phyloP scores from a whole-genome alignment of 2,329 filamentous ascomycete genomes.

The Ustulina deusta region DNA sequence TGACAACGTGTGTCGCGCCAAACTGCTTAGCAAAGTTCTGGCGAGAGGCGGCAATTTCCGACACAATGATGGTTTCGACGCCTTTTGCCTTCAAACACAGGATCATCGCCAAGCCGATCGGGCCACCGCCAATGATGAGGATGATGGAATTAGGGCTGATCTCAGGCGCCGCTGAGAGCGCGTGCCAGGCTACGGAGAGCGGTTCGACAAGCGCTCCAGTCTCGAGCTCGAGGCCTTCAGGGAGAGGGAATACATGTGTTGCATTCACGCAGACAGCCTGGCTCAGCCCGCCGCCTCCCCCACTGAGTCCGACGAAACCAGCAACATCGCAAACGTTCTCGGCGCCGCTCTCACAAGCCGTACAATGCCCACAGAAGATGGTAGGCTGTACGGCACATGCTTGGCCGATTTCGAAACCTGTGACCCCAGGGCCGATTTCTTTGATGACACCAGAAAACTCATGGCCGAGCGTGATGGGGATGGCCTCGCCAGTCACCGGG shows the following conservation, averaged over 20 bases:
- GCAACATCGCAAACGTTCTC: constrained; percentile 22
- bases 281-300: constrained; percentile 20
- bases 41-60: constrained; percentile 22
- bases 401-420: constrained; percentile 21
- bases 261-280: constrained; percentile 26
- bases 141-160: constrained; percentile 5
- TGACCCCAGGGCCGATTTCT: constrained; percentile 23
- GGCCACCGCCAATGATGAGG: constrained; percentile 19
- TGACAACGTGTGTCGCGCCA: constrained; percentile 27
- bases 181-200: constrained; percentile 26
- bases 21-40: constrained; percentile 24
- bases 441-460: constrained; percentile 26
- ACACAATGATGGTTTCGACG: constrained; percentile 16
- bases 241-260: constrained; percentile 21
- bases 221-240: constrained; percentile 20
- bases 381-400: constrained; percentile 24
- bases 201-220: constrained; percentile 28
- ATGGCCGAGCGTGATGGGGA: constrained; percentile 29
- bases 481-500: constrained; percentile 21
- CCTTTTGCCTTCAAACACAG: constrained; percentile 27
- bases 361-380: constrained; percentile 18
- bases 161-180: constrained; percentile 20
- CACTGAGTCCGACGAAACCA: constrained; percentile 23
- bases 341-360: constrained; percentile 18
- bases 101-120: constrained; percentile 23